Evolutionary conservation across 441 rosid species (phyloP).

Genomic region (Pelargonium cotyledonis): DNA sequence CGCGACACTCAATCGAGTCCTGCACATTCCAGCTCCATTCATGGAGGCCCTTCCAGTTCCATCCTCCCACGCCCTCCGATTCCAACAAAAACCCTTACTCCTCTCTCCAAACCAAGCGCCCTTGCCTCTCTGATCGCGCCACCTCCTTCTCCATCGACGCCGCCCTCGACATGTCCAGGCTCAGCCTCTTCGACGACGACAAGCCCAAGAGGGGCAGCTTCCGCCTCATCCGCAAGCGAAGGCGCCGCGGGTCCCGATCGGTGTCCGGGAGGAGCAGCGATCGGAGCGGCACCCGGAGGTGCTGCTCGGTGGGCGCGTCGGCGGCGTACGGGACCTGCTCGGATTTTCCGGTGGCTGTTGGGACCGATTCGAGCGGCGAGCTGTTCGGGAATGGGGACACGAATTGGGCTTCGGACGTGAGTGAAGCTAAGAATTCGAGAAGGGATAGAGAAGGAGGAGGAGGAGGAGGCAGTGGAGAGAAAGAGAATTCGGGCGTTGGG

Average conservation of each 20-base stretch:
- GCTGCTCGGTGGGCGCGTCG: conserved; percentile 83
- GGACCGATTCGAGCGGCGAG: conserved; percentile 97
- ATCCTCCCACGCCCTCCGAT: conserved; percentile 32
- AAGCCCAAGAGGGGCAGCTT: conserved; percentile 35
- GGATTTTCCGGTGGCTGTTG: conserved; percentile 78
- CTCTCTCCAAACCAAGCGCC: conserved; percentile 50
- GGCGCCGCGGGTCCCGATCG: conserved; percentile 82
- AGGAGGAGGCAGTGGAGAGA: conserved; percentile 44
- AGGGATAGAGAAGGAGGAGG: too few species aligned
- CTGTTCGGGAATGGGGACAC: conserved; percentile 68
- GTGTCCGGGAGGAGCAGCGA: conserved; percentile 92
- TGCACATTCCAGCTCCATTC: conserved; percentile 66
- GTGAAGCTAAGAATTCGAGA: conserved; percentile 65
- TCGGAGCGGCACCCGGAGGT: conserved; percentile 48
- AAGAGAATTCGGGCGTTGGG: conserved; percentile 38
- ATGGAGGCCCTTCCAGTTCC: conserved; percentile 66
- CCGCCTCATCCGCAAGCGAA: conserved; percentile 54
- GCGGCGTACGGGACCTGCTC: conserved; percentile 52
- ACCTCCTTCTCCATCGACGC: conserved; percentile 49
- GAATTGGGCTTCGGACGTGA: conserved; percentile 86
- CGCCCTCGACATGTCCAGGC: conserved; percentile 43
- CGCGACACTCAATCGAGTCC: conserved; percentile 38
- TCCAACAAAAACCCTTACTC: conserved; percentile 23
- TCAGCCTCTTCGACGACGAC: conserved; percentile 56
- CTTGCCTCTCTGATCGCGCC: conserved; percentile 89